Evolutionary conservation across 2,329 filamentous ascomycete genomes (phyloP), one percentile per base, ranked within the genome.

Genomic region (Allantophomopsis cytisporea): DNA sequence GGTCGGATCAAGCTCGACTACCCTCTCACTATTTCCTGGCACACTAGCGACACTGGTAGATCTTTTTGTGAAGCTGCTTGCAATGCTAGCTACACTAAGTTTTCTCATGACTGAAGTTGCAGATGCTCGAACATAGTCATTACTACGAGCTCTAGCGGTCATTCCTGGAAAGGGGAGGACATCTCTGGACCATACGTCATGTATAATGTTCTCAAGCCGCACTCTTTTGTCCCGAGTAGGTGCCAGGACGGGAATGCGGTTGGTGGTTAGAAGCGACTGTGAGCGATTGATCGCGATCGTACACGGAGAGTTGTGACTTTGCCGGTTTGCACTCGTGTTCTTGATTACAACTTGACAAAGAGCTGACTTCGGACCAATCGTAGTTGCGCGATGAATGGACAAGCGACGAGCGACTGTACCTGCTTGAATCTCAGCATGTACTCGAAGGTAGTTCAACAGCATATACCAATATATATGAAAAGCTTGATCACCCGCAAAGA

Each of bases 81-180:
- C 72, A 46, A 91, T 81, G 56, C 80, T 87, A 37, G 81, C 80
- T 52, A 85, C 80, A 58, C 84, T 94, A 45, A 95, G 70, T 55
- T 88, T 93, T 39, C 87, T 74, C 64, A 94, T 94, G 53, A 94
- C 75, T 1, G 83, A 83, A 30, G 84, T 86, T 11, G 87, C 83
- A n/a, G 82, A 86, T 32, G 74, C 75, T 38, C 83, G 71, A 36
- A 91, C 79, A 3, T 85, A 64, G 52, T 83, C 76, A 50, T 94
- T 75, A 50, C 82, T 62, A 63, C 76, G 58, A 56, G 74, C 57
- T 62, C 77, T 58, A 59, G 57, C 66, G 23, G 72, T 73, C 73
- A 94, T 88, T 2, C 86, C 86, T 13, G 88, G 86, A 53, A 82
- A 91, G 1, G 87, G 86, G 33, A 95, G 61, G 14, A 76, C 59